Percentiles rank a stretch among this genome's conserved stretches.
Evolutionary conservation across 208 protist species (phyloP).

Genomic region (Naegleria gruberi): DNA sequence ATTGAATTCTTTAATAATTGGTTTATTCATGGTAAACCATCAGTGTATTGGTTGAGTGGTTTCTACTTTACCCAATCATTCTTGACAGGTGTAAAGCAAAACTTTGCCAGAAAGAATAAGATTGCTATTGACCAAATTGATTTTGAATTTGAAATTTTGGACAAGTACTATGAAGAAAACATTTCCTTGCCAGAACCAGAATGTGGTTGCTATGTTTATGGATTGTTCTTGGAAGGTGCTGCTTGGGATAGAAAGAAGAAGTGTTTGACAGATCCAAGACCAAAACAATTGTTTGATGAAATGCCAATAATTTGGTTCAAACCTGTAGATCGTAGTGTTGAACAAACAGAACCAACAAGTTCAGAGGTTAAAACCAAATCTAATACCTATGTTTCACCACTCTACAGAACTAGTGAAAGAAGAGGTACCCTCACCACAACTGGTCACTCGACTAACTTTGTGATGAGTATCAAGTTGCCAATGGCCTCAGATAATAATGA

Average conservation of each 20-base stretch:
- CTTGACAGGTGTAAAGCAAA: slow-evolving; percentile 89
- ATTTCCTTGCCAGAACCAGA: slow-evolving; percentile 14
- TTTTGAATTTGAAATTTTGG: slow-evolving; percentile 73
- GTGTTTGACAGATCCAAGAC: slow-evolving; percentile 76
- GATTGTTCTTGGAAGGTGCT: slow-evolving; percentile 90
- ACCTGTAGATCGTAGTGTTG: slow-evolving; percentile 46
- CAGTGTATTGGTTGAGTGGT: slow-evolving; percentile 84
- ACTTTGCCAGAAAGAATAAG: slow-evolving; percentile 81
- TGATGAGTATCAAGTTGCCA: slow-evolving; percentile 85
- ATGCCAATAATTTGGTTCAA: slow-evolving; percentile 83
- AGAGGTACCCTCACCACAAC: slow-evolving; percentile 92
- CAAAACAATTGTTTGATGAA: slow-evolving; percentile 84
- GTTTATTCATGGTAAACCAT: slow-evolving; percentile 70
- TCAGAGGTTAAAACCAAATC: slow-evolving; percentile 34
- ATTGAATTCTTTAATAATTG: slow-evolving; percentile 80
- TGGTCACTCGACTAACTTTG: slow-evolving; percentile 96
- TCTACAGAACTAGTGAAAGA: slow-evolving; percentile 90
- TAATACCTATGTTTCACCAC: slow-evolving; percentile 80
- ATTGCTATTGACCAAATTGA: slow-evolving; percentile 90
- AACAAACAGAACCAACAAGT: slow-evolving; percentile 35
- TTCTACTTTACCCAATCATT: slow-evolving; percentile 97
- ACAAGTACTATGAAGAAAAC: neutral
- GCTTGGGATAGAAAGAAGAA: slow-evolving; percentile 69
- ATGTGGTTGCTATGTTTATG: slow-evolving; percentile 70
- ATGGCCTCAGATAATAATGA: slow-evolving; percentile 54